These are phyloP conservation scores for Nicotiana paniculata DNA, from an alignment of 257 asterid genomes.

Conservation along the genomic window DNA sequence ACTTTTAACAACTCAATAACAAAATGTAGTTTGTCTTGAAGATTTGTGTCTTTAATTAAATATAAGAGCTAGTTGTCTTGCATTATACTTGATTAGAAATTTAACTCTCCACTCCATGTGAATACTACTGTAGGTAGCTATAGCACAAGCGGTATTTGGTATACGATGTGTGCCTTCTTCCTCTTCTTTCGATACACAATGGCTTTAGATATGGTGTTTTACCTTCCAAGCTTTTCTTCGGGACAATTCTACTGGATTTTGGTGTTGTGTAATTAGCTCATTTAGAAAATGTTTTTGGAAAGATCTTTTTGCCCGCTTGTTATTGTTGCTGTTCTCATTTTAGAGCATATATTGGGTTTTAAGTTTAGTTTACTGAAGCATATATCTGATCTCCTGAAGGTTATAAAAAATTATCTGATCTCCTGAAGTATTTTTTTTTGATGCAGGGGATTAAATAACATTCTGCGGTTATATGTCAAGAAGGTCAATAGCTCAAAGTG, in stretches of 20 bases:
- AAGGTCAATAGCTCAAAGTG: slow-evolving; percentile 76
- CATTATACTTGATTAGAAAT: too few species aligned
- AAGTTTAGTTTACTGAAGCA: background rate
- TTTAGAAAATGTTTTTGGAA: background rate
- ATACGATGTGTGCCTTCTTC: background rate
- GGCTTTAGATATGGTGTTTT: background rate
- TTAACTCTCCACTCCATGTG: background rate
- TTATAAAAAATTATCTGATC: background rate
- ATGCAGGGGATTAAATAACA: slow-evolving; percentile 91
- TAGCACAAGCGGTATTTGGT: background rate
- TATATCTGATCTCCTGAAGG: background rate
- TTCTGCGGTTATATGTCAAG: slow-evolving; percentile 76
- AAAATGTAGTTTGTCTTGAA: background rate
- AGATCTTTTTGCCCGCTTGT: background rate
- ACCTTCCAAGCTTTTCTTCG: background rate
- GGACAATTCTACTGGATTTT: background rate
- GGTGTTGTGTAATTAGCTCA: background rate
- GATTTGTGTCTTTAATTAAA: background rate
- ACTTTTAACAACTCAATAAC: background rate
- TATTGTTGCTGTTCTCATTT: background rate
- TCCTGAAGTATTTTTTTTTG: slow-evolving; percentile 5
- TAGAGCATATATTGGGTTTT: background rate
- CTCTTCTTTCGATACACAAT: background rate
- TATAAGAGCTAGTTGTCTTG: background rate
- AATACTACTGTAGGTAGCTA: background rate